Base-by-base conservation (phyloP, 306 rosid species). In the Sechiopsis laciniata region DNA sequence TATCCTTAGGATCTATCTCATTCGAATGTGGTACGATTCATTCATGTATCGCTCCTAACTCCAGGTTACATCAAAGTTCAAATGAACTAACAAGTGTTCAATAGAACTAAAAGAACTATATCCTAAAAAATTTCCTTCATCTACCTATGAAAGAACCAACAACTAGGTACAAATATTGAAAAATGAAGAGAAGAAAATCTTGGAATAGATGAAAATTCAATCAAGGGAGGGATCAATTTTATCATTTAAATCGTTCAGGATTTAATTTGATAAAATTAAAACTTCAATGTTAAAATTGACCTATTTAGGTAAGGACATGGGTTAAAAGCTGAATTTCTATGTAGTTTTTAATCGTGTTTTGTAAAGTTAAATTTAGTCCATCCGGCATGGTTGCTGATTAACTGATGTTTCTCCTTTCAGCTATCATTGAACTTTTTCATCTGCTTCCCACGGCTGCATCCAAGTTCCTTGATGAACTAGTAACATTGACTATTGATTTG, bases 371-470 rank as follows among this genome's bases (percentile, higher is more conserved):
- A 50, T 50, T 74, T 77, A 76, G 37, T 17, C 57, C 42, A 37
- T 70, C 56, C 13, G 6, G 53, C 63, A 32, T 40, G 2, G 8
- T 83, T 55, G 37, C 76, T 62, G 75, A 78, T 78, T 55, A 46
- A 48, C 62, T 77, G 11, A 37, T 77, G 74, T 55, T 50, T 62
- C 55, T 77, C 29, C 20, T 42, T 83, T 78, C 91, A 95, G 99
- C 99, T 89, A 95, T 95, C 74, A 89, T 95, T 78, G 99, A 95
- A 80, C 97, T 95, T 81, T 95, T 95, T 80, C 99, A 95, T 85
- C 83, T 95, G 77, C 99, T 95, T 81, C 99, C 99, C 56, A 58
- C 78, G 62, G 99, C 99, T 77, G 99, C 99, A 65, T 88, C 96
- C 46, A 91, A 91, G 87, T 95, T 95, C 78, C 99, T 95, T 64